Percentiles rank a stretch among this genome's conserved stretches.
These are phyloP conservation scores for Phylloporus scabripes DNA, from an alignment of 768 basidiomycete genomes.

Conservation along the genomic window DNA sequence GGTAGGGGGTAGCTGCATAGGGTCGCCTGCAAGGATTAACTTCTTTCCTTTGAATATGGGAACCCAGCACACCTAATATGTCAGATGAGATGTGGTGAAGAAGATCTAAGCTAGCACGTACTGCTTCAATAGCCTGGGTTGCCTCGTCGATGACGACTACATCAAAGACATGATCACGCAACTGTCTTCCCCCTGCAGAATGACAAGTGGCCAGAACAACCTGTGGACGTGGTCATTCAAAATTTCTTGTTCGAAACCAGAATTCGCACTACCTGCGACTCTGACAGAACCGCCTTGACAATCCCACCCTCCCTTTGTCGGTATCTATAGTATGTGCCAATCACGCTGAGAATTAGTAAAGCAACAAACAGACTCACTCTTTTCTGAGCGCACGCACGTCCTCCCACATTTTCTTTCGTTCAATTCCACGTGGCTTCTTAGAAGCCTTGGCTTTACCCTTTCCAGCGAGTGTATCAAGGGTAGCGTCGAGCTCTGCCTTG, in stretches of 20 bases:
- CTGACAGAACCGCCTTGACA: slow-evolving; percentile 70
- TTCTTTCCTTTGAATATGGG: slow-evolving; percentile 91
- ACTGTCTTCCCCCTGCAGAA: slow-evolving; percentile 80
- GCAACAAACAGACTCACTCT: slow-evolving; percentile 52
- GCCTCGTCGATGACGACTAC: slow-evolving; percentile 97
- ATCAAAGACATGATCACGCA: slow-evolving; percentile 77
- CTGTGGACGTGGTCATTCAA: slow-evolving; percentile 29
- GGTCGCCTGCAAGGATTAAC: slow-evolving; percentile 88
- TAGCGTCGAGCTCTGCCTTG: slow-evolving; percentile 74
- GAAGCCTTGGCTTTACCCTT: slow-evolving; percentile 60
- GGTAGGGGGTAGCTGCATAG: slow-evolving; percentile 93
- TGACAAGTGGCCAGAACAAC: slow-evolving; percentile 93
- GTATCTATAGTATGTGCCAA: slow-evolving; percentile 47
- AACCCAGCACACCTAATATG: slow-evolving; percentile 67
- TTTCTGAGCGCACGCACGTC: slow-evolving; percentile 83
- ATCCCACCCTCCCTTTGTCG: slow-evolving; percentile 84
- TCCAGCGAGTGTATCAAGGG: slow-evolving; percentile 60
- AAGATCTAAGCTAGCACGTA: slow-evolving; percentile 31
- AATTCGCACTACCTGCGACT: slow-evolving; percentile 54
- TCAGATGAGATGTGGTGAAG: not conserved
- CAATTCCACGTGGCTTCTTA: slow-evolving; percentile 62
- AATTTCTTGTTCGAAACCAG: not conserved
- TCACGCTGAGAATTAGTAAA: not conserved
- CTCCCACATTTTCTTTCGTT: slow-evolving; percentile 82
- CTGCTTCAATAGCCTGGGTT: slow-evolving; percentile 93